phyloP scores from a whole-genome alignment of 2,329 filamentous ascomycete genomes.

The Amesomyces nigricolor region DNA sequence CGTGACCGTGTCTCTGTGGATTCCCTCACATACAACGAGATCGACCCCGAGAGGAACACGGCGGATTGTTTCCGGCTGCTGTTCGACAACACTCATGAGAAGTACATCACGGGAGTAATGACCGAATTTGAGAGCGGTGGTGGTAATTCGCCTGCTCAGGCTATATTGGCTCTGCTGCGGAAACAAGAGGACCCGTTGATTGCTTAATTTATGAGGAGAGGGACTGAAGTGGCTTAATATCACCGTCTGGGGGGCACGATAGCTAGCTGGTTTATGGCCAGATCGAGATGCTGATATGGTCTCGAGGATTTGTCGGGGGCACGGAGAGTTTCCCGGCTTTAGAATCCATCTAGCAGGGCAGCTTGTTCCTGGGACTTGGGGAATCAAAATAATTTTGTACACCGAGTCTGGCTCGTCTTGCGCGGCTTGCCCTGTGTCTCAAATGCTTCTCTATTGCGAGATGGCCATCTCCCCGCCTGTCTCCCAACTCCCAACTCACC shows the following conservation, averaged over 20 bases:
- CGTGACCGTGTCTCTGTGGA: constrained; percentile 79
- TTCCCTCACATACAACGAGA: constrained; percentile 90
- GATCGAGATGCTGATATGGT: neutral
- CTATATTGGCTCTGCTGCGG: constrained; percentile 62
- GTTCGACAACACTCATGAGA: constrained; percentile 86
- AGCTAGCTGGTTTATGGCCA: constrained; percentile 4
- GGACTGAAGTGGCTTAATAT: too few species aligned
- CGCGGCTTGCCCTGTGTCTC: neutral
- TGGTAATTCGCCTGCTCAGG: constrained; percentile 78
- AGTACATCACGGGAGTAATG: constrained; percentile 81
- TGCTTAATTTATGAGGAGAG: constrained; percentile 29
- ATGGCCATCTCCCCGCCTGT: too few species aligned
- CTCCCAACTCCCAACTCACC: neutral
- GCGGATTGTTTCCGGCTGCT: constrained; percentile 58
- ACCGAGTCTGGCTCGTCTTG: constrained; percentile 8
- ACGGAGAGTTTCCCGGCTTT: neutral
- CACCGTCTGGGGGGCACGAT: neutral
- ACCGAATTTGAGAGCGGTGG: constrained; percentile 93
- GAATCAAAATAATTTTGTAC: constrained; percentile 16
- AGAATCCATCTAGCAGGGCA: neutral
- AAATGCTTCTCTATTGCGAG: neutral
- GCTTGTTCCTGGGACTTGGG: neutral
- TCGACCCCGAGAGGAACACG: constrained; percentile 66
- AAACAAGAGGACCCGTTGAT: constrained; percentile 50
- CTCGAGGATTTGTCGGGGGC: neutral